Evolutionary conservation across 352 stramenopile genomes (phyloP).

Genomic region (Pythium graminicola): DNA sequence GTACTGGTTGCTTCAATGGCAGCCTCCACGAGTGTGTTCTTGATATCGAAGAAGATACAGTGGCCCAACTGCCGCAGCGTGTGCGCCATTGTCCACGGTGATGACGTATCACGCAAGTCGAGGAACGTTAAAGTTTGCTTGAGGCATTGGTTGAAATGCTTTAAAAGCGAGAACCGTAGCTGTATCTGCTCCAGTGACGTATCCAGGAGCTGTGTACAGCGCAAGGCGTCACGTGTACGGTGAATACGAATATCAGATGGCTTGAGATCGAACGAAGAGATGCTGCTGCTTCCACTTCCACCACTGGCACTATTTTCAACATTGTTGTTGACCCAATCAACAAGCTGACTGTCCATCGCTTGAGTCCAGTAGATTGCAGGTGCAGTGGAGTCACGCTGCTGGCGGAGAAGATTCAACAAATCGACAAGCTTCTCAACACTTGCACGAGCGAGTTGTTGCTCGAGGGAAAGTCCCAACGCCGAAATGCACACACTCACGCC

Average conservation of each 20-base stretch:
- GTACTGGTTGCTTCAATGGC: slow-evolving; percentile 72
- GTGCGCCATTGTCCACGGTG: slow-evolving; percentile 68
- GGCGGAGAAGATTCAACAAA: slow-evolving; percentile 19
- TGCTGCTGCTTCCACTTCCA: slow-evolving; percentile 5
- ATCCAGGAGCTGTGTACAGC: slow-evolving; percentile 62
- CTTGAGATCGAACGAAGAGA: slow-evolving; percentile 53
- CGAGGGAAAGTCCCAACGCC: slow-evolving; percentile 47
- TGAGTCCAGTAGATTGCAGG: slow-evolving; percentile 34
- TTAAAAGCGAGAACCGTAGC: slow-evolving; percentile 72
- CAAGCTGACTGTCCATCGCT: slow-evolving; percentile 75
- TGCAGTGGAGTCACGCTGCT: slow-evolving; percentile 1
- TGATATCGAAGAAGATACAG: slow-evolving; percentile 86
- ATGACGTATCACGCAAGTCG: slow-evolving; percentile 67
- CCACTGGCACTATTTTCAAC: slow-evolving; percentile 36
- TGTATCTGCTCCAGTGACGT: slow-evolving; percentile 52
- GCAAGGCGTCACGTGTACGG: slow-evolving; percentile 56
- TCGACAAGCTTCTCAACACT: slow-evolving; percentile 34
- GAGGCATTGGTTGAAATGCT: slow-evolving; percentile 74
- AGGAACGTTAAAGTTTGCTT: slow-evolving; percentile 62
- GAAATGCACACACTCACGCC: slow-evolving; percentile 53
- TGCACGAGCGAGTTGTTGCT: slow-evolving; percentile 55
- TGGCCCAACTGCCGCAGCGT: slow-evolving; percentile 64
- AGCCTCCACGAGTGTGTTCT: slow-evolving; percentile 71
- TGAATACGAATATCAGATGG: slow-evolving; percentile 68
- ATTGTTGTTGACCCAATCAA: slow-evolving; percentile 84